These are phyloP conservation scores for Sporobolomyces pararoseus DNA, from an alignment of 768 basidiomycete genomes.

Conservation along the genomic window DNA sequence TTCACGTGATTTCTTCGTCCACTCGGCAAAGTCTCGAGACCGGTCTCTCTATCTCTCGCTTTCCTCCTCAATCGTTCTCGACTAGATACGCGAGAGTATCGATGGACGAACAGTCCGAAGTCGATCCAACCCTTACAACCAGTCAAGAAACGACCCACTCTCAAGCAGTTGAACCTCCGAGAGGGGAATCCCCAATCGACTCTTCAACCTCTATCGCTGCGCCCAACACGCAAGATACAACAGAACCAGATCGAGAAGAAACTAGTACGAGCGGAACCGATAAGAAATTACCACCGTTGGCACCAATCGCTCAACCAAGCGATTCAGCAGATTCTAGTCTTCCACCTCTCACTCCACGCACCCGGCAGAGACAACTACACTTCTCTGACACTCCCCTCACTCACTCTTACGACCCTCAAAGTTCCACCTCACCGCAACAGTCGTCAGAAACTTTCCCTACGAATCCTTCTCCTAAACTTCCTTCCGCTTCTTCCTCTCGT, in stretches of 20 bases:
- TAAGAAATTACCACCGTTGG: conserved; percentile 3
- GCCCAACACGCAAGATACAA: too few species aligned
- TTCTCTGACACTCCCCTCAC: conserved; percentile 10
- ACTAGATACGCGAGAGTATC: too few species aligned
- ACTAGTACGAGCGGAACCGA: too few species aligned
- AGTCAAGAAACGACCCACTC: neutral
- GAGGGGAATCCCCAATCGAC: neutral
- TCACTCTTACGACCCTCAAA: conserved; percentile 15
- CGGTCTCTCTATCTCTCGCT: too few species aligned
- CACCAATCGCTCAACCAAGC: neutral
- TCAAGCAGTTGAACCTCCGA: neutral
- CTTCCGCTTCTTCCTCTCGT: conserved; percentile 15
- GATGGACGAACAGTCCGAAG: neutral
- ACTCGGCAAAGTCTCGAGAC: too few species aligned
- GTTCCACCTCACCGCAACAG: neutral
- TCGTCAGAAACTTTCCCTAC: neutral
- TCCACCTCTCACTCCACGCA: neutral
- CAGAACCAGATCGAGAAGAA: too few species aligned
- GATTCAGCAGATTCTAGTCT: neutral
- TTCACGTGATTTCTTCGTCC: neutral
- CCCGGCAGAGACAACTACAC: conserved; percentile 10
- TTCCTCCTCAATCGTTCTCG: too few species aligned
- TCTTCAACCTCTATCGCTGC: neutral
- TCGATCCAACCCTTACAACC: neutral
- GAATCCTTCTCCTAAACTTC: neutral